These are phyloP conservation scores for Microglena sp. DNA, from an alignment of 139 green algal species.

Conservation along the genomic window DNA sequence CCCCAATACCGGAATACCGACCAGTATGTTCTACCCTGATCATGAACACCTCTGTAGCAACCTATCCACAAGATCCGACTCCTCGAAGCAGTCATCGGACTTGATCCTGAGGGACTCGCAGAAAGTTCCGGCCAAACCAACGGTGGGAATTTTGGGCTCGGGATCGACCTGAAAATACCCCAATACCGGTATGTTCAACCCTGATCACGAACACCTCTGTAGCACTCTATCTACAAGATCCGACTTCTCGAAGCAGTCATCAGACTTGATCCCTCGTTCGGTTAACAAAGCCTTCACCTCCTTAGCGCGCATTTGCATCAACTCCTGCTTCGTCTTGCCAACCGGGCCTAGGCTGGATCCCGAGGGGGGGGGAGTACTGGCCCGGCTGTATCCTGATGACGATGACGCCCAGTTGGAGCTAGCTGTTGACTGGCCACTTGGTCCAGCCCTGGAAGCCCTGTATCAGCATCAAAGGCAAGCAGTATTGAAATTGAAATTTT, in stretches of 20 bases:
- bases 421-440: not conserved
- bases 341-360: not conserved
- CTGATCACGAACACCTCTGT: no score
- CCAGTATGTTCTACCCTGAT: no score
- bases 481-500: no score
- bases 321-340: slow-evolving; percentile 15
- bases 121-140: no score
- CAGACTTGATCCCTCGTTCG: slow-evolving; percentile 18
- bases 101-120: no score
- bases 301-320: slow-evolving; percentile 20
- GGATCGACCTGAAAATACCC: no score
- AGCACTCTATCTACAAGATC: slow-evolving; percentile 18
- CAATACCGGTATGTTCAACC: no score
- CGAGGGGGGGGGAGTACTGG: not conserved
- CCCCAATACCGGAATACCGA: no score
- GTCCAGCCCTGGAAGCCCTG: no score
- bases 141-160: no score
- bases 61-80: slow-evolving; percentile 20
- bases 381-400: not conserved
- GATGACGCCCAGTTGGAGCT: not conserved
- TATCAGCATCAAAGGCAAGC: no score
- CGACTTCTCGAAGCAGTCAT: slow-evolving; percentile 41
- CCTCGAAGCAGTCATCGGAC: slow-evolving; percentile 37
- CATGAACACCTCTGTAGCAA: slow-evolving; percentile 20
- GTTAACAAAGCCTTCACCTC: slow-evolving; percentile 31